phyloP scores from a whole-genome alignment of 148 eudicot species.

The Fagopyrum esculentum region DNA sequence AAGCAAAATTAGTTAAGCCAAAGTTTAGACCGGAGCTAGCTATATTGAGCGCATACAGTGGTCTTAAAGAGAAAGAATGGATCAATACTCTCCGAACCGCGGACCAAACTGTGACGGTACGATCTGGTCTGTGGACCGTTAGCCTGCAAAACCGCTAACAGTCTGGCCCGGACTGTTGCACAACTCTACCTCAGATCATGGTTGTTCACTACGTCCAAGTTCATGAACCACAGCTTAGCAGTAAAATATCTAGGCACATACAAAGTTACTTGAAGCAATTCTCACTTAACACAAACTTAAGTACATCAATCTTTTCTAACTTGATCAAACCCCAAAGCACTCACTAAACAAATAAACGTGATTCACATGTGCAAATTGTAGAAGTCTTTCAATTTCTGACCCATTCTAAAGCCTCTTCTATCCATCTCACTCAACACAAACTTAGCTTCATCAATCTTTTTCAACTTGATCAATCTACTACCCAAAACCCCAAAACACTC shows the following conservation, averaged over 20 bases:
- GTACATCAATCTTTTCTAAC: neutral
- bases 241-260: neutral
- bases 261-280: neutral
- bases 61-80: no score
- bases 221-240: neutral
- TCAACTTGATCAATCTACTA: constrained; percentile 29
- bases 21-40: no score
- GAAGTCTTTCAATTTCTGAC: constrained; percentile 27
- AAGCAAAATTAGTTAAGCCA: no score
- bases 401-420: constrained; percentile 31
- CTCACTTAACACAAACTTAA: neutral
- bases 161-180: no score
- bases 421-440: constrained; percentile 41
- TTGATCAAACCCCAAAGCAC: neutral
- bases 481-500: constrained; percentile 44
- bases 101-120: no score
- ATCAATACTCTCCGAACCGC: no score
- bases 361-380: constrained; percentile 12
- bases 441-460: constrained; percentile 41
- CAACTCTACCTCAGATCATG: no score
- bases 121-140: no score
- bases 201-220: no score
- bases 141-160: no score
- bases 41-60: no score
- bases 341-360: neutral